Evolutionary conservation across 139 green algal species (phyloP).

Genomic region (Haematococcus lacustris): DNA sequence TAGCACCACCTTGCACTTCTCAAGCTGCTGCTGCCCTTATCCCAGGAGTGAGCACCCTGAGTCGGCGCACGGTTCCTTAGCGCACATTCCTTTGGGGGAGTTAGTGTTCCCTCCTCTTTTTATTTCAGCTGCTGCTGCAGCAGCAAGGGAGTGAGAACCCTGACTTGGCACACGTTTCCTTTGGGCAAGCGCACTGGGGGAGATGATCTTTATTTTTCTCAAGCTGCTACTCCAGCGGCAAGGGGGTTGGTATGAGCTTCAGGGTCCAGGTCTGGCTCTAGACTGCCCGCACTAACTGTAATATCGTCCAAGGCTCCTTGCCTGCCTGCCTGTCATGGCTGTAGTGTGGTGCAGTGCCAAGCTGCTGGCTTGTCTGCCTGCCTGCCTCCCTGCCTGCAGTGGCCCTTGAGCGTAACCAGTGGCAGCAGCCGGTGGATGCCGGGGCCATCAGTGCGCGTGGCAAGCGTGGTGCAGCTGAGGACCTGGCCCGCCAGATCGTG

Average conservation of each 20-base stretch:
- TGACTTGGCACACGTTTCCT: too few relatives aligned
- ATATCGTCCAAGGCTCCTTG: too few relatives aligned
- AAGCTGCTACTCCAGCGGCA: neutral
- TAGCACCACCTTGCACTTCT: too few relatives aligned
- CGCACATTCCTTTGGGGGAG: too few relatives aligned
- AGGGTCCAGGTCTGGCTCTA: neutral
- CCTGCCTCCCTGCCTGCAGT: constrained; percentile 37
- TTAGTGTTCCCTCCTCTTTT: too few relatives aligned
- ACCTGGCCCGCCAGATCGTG: constrained; percentile 33
- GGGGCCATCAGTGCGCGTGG: constrained; percentile 69
- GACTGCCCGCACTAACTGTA: neutral
- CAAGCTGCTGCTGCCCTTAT: too few relatives aligned
- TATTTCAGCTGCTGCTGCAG: too few relatives aligned
- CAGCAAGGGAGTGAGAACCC: too few relatives aligned
- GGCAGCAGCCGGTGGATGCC: constrained; percentile 64
- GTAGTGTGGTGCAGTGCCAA: neutral
- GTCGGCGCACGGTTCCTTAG: too few relatives aligned
- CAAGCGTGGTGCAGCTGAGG: constrained; percentile 43
- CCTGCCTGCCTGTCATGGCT: neutral
- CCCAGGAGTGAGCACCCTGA: too few relatives aligned
- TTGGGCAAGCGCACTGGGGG: too few relatives aligned
- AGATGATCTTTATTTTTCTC: too few relatives aligned
- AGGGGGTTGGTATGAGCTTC: neutral
- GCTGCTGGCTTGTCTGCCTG: neutral
- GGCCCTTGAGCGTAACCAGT: constrained; percentile 59